A percentile compares a stretch with the other conserved stretches of the same genome.
Evolutionary conservation across 2,329 filamentous ascomycete species (phyloP).

Genomic region (Talaromyces sp.): DNA sequence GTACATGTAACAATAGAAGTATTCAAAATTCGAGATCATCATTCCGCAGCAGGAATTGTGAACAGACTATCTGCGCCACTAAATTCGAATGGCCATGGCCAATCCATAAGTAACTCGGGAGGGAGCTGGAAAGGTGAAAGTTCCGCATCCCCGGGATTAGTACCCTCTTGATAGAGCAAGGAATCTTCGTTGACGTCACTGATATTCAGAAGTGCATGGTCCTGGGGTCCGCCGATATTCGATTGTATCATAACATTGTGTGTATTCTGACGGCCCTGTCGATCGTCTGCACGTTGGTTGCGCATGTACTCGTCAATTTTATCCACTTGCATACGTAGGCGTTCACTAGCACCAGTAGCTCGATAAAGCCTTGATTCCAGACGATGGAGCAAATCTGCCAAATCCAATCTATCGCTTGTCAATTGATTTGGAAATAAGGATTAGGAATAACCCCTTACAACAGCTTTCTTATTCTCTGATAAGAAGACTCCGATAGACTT

Average conservation of each 20-base stretch:
- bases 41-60: neutral
- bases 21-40: neutral
- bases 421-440: neutral
- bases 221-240: neutral
- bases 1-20: neutral
- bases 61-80: neutral
- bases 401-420: conserved; percentile 22
- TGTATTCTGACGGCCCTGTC: conserved; percentile 16
- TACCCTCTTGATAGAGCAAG: neutral
- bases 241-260: conserved; percentile 16
- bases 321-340: conserved; percentile 41
- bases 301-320: conserved; percentile 47
- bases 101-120: conserved; percentile 40
- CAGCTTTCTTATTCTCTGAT: conserved; percentile 42
- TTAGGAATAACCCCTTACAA: conserved; percentile 26
- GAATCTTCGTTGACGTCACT: neutral
- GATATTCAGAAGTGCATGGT: neutral
- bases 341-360: conserved; percentile 39
- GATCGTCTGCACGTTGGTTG: conserved; percentile 4
- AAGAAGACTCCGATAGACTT: conserved; percentile 42
- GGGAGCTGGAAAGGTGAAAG: conserved; percentile 40
- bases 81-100: conserved; percentile 37
- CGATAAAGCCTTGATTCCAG: conserved; percentile 44
- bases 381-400: conserved; percentile 47
- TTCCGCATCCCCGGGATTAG: neutral